A percentile compares a stretch with the other conserved stretches of the same genome.
phyloP scores from a whole-genome alignment of 78 protist genomes.

The Dictyostelium capitatum region DNA sequence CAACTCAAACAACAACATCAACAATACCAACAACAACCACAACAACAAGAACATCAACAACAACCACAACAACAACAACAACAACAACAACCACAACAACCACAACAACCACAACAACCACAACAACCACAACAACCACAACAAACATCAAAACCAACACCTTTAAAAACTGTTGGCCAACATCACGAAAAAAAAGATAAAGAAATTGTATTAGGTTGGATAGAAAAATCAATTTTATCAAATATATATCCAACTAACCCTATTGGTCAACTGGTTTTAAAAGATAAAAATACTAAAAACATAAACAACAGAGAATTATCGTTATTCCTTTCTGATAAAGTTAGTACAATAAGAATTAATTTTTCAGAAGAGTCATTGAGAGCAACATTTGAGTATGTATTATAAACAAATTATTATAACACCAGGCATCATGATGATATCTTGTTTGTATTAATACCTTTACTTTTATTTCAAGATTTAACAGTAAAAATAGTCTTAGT shows the following conservation, averaged over 20 bases:
- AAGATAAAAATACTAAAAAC: background rate
- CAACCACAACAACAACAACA: too few relatives aligned
- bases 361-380: background rate
- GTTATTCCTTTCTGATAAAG: background rate
- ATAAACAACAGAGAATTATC: background rate
- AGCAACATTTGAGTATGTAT: background rate
- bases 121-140: too few relatives aligned
- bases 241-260: background rate
- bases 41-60: too few relatives aligned
- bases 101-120: too few relatives aligned
- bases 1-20: too few relatives aligned
- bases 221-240: background rate
- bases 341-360: background rate
- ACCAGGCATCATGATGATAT: too few relatives aligned
- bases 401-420: background rate
- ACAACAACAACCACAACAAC: too few relatives aligned
- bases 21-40: too few relatives aligned
- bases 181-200: background rate
- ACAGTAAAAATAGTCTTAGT: background rate
- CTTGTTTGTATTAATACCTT: background rate
- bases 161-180: too few relatives aligned
- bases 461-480: background rate
- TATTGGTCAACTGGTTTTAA: background rate
- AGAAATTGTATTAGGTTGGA: conserved; percentile 7
- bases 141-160: too few relatives aligned